A percentile compares a stretch with the other conserved stretches of the same genome.
These are phyloP conservation scores for Pseudogymnoascus sp. DNA, from an alignment of 2,329 filamentous ascomycete species.

Conservation along the genomic window DNA sequence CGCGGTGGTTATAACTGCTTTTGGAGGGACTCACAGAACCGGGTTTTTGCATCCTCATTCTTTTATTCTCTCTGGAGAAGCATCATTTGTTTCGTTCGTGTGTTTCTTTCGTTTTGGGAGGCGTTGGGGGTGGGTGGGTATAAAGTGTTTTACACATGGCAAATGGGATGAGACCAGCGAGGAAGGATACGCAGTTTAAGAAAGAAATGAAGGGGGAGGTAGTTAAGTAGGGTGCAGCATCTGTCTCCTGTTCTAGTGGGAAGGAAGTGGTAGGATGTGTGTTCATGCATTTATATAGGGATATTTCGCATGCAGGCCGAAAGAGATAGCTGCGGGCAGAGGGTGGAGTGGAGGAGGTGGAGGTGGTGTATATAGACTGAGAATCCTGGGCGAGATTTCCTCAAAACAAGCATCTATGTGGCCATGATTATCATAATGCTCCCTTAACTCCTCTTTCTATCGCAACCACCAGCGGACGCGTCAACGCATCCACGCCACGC, in stretches of 20 bases:
- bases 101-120: background rate
- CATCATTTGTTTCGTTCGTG: background rate
- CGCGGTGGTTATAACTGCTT: background rate
- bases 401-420: background rate
- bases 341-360: background rate
- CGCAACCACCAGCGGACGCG: background rate
- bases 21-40: background rate
- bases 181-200: background rate
- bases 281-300: background rate
- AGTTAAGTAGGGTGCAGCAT: background rate
- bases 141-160: constrained; percentile 4
- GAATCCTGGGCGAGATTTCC: background rate
- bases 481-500: background rate
- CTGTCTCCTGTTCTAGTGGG: background rate
- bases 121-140: background rate
- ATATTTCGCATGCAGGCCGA: background rate
- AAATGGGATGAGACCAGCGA: background rate
- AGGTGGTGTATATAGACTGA: background rate
- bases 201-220: background rate
- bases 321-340: background rate
- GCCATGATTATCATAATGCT: background rate
- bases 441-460: background rate
- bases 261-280: background rate
- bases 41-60: background rate
- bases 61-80: background rate